phyloP scores from a whole-genome alignment of 2,329 filamentous ascomycete species.

The Macrophomina tecta region DNA sequence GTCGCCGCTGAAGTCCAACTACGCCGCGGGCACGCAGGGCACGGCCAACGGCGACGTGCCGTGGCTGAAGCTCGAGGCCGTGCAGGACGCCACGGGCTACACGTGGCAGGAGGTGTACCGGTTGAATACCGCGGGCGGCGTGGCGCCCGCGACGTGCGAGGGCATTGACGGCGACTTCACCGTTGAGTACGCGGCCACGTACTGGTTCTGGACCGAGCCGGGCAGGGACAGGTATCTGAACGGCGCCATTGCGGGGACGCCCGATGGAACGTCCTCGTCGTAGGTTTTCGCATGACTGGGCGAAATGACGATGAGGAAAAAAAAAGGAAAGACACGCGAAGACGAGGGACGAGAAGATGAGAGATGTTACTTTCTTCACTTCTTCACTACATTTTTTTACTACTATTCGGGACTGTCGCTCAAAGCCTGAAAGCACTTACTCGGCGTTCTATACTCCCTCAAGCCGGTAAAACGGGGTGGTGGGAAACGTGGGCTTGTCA shows the following conservation, averaged over 20 bases:
- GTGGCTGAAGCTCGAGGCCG: constrained; percentile 75
- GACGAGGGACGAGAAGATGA: constrained; percentile 1
- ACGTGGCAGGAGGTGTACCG: constrained; percentile 80
- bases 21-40: constrained; percentile 44
- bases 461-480: neutral
- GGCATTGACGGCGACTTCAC: constrained; percentile 69
- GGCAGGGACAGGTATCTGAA: constrained; percentile 17
- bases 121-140: constrained; percentile 82
- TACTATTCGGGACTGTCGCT: constrained; percentile 12
- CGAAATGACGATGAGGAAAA: neutral
- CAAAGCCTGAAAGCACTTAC: constrained; percentile 6
- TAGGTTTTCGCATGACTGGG: too few species aligned
- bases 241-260: constrained; percentile 16
- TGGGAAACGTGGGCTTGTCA: neutral
- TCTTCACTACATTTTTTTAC: constrained; percentile 16
- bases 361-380: constrained; percentile 2
- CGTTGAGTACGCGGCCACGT: constrained; percentile 83
- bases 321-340: neutral
- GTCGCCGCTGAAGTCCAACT: constrained; percentile 43
- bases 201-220: constrained; percentile 60
- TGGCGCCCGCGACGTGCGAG: constrained; percentile 73
- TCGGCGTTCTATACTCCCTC: neutral
- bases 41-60: constrained; percentile 67
- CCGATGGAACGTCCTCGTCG: neutral
- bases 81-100: constrained; percentile 45